A percentile compares a stretch with the other conserved stretches of the same genome.
These are phyloP conservation scores for Ilex asprella DNA, from an alignment of 257 asterid species.

Conservation along the genomic window DNA sequence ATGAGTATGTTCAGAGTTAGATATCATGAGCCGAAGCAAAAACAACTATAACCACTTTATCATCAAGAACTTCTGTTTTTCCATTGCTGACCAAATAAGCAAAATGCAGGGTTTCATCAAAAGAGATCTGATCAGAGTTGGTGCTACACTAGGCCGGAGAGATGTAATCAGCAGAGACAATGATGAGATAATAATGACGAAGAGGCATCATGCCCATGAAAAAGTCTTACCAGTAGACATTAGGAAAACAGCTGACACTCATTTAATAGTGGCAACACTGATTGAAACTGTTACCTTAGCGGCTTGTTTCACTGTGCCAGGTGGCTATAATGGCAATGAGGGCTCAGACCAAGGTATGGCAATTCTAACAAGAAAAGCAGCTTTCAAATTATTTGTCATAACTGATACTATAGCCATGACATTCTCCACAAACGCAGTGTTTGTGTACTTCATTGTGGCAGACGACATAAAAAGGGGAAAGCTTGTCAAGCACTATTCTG, in stretches of 20 bases:
- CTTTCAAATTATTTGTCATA: slow-evolving; percentile 15
- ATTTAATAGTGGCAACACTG: slow-evolving; percentile 13
- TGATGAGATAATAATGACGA: background rate
- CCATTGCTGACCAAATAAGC: too few species aligned
- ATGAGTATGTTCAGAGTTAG: too few species aligned
- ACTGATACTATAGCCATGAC: slow-evolving; percentile 10
- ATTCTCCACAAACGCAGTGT: slow-evolving; percentile 12
- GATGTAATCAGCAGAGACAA: background rate
- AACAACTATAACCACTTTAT: too few species aligned
- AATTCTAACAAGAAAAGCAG: slow-evolving; percentile 10
- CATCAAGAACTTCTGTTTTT: too few species aligned
- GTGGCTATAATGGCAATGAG: slow-evolving; percentile 8
- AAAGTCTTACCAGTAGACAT: background rate
- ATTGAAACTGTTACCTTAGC: slow-evolving; percentile 13
- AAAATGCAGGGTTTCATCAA: slow-evolving; percentile 7
- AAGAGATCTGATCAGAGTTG: background rate
- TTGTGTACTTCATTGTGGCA: slow-evolving; percentile 1
- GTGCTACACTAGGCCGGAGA: background rate
- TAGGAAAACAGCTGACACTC: background rate
- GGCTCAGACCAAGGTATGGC: slow-evolving; percentile 12
- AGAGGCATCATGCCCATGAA: background rate
- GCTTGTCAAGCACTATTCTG: background rate
- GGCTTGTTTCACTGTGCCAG: slow-evolving; percentile 18
- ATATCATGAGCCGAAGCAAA: too few species aligned
- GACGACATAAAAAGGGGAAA: background rate